phyloP scores from a whole-genome alignment of 225 moss, liverwort and hornwort species.

The Neckera pumila region DNA sequence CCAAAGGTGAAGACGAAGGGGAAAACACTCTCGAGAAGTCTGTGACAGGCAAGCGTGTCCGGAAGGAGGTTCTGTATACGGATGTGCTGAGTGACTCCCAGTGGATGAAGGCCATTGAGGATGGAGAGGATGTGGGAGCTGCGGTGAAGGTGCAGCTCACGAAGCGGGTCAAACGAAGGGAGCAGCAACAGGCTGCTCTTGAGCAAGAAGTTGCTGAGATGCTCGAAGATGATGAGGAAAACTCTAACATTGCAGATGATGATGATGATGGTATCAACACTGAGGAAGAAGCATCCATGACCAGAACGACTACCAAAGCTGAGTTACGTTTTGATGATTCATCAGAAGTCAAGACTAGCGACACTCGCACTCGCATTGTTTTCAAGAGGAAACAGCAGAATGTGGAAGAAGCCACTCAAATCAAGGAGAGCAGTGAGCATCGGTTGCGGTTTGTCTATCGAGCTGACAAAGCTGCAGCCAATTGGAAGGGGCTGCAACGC shows the following conservation, averaged over 20 bases:
- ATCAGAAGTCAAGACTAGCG: constrained; percentile 1
- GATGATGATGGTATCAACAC: not conserved
- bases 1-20: constrained; percentile 29
- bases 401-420: not conserved
- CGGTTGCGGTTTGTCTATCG: constrained; percentile 30
- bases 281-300: constrained; percentile 9
- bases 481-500: constrained; percentile 89
- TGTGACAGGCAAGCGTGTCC: constrained; percentile 59
- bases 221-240: constrained; percentile 31
- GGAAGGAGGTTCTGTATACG: constrained; percentile 91
- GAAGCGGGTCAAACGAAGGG: constrained; percentile 61
- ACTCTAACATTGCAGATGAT: not conserved
- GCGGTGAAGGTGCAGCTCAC: constrained; percentile 85
- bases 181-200: constrained; percentile 37
- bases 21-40: not conserved
- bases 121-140: constrained; percentile 85
- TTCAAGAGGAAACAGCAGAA: constrained; percentile 19
- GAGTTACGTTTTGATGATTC: constrained; percentile 7
- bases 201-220: constrained; percentile 40
- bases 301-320: not conserved
- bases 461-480: constrained; percentile 37
- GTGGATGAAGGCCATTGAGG: constrained; percentile 99
- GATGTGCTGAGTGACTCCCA: constrained; percentile 95
- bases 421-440: constrained; percentile 6
- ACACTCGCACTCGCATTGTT: constrained; percentile 27